These are phyloP conservation scores for Syzygium oleosum DNA, from an alignment of 345 rosid species.

Conservation along the genomic window DNA sequence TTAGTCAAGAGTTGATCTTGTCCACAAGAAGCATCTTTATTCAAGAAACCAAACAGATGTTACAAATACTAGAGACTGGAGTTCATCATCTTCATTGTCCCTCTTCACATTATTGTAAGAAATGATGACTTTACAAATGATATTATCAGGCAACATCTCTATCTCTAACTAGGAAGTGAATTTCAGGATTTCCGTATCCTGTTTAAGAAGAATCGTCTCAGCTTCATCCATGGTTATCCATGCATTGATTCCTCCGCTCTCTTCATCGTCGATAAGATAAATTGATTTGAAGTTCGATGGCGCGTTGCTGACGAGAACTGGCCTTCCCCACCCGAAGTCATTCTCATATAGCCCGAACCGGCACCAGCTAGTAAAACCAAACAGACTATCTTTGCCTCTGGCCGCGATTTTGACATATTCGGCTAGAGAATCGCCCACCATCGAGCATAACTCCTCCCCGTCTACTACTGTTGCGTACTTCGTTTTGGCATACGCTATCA, in stretches of 20 bases:
- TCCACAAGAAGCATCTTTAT: not conserved
- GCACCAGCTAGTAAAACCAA: constrained; percentile 21
- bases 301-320: constrained; percentile 28
- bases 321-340: constrained; percentile 56
- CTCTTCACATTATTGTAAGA: not conserved
- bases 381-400: not conserved
- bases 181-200: not conserved
- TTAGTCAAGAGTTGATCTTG: not conserved
- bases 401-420: fast-evolving
- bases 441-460: not conserved
- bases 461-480: not conserved
- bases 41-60: not conserved
- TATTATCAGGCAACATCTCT: not conserved
- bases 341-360: constrained; percentile 27
- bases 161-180: not conserved
- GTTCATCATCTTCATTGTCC: not conserved
- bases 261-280: constrained; percentile 25
- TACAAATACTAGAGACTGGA: not conserved
- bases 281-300: constrained; percentile 11
- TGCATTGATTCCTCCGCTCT: constrained; percentile 32
- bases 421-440: not conserved
- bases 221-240: constrained; percentile 24
- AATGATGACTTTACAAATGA: not conserved
- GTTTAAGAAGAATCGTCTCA: not conserved
- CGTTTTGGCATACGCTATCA: not conserved